phyloP scores from a whole-genome alignment of 495 filamentous ascomycete genomes.

The Apodospora peruviana region DNA sequence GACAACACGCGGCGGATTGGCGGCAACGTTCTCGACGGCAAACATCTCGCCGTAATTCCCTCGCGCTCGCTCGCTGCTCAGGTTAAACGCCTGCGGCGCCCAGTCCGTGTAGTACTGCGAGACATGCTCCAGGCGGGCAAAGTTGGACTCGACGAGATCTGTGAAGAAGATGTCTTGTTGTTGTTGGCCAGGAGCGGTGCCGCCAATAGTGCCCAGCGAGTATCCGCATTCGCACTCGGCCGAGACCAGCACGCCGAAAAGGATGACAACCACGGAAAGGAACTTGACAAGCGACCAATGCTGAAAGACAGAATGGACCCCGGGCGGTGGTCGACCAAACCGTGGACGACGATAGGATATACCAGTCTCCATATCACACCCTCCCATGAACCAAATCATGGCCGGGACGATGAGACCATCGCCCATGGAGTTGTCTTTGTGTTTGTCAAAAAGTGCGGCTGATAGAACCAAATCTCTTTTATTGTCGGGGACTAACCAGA shows the following conservation, averaged over 20 bases:
- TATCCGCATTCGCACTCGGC: slow-evolving; percentile 73
- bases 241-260: slow-evolving; percentile 1
- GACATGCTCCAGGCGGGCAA: slow-evolving; percentile 49
- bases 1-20: slow-evolving; percentile 43
- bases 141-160: slow-evolving; percentile 64
- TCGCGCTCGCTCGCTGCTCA: slow-evolving; percentile 43
- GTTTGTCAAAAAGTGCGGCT: too few relatives aligned
- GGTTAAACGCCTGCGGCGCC: slow-evolving; percentile 58
- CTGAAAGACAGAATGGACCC: neutral
- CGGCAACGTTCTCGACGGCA: slow-evolving; percentile 45
- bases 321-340: too few relatives aligned
- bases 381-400: too few relatives aligned
- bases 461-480: too few relatives aligned
- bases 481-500: too few relatives aligned
- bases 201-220: slow-evolving; percentile 4
- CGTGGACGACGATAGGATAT: too few relatives aligned
- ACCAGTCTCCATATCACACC: too few relatives aligned
- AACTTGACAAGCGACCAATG: neutral
- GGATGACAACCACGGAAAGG: neutral
- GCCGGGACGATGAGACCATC: too few relatives aligned
- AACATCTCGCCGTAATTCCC: slow-evolving; percentile 65
- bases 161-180: slow-evolving; percentile 48
- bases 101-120: slow-evolving; percentile 50
- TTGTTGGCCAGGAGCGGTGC: slow-evolving; percentile 26
- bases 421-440: too few relatives aligned